Evolutionary conservation across 495 filamentous ascomycete genomes (phyloP).

Genomic region (Penicilliopsis zonata): DNA sequence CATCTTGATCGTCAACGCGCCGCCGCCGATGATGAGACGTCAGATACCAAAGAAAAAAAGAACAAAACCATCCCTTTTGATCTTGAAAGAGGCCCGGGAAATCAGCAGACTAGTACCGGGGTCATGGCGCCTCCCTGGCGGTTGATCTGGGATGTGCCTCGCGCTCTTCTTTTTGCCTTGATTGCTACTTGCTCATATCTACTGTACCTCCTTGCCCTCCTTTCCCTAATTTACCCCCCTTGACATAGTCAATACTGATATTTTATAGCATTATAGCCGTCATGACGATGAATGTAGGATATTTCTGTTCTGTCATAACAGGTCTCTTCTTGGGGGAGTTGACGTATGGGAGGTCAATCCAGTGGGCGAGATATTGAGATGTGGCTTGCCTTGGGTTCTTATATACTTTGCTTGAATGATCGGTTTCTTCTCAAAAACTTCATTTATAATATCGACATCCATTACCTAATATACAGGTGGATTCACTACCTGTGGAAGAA

Average conservation of each 20-base stretch:
- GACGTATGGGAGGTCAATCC: constrained; percentile 55
- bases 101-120: too few relatives aligned
- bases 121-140: constrained; percentile 64
- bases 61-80: too few relatives aligned
- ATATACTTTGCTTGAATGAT: too few relatives aligned
- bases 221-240: background rate
- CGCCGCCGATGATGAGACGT: constrained; percentile 50
- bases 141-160: constrained; percentile 62
- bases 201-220: constrained; percentile 51
- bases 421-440: too few relatives aligned
- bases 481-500: too few relatives aligned
- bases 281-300: constrained; percentile 95
- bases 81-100: too few relatives aligned
- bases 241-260: constrained; percentile 1
- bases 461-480: too few relatives aligned
- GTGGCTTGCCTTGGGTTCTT: too few relatives aligned
- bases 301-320: constrained; percentile 75
- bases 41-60: too few relatives aligned
- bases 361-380: too few relatives aligned
- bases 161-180: constrained; percentile 55
- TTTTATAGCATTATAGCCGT: constrained; percentile 81
- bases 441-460: too few relatives aligned
- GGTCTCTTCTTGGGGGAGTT: constrained; percentile 81
- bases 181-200: constrained; percentile 73
- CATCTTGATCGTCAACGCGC: constrained; percentile 65